Base-by-base conservation (phyloP, 139 green algal genomes). In the Trebouxia sp. region DNA sequence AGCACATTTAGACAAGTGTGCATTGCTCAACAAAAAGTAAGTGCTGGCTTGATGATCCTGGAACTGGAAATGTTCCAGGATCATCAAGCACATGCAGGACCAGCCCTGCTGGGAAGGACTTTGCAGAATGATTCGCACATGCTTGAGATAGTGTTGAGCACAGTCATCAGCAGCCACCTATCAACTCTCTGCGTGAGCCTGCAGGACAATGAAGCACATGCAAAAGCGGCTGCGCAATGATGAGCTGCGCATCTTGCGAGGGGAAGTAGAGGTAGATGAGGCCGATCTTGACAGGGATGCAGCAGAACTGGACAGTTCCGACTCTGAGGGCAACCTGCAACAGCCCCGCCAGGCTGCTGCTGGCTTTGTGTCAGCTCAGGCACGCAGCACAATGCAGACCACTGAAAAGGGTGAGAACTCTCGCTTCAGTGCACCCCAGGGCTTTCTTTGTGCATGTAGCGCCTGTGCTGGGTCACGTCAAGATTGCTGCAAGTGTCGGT, bases 151-250 rank as follows among this genome's bases (percentile, higher is more conserved):
- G n/a, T n/a, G n/a, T n/a, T n/a, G n/a, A n/a, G n/a, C n/a, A n/a
- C n/a, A n/a, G n/a, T n/a, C n/a, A n/a, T n/a, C n/a, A n/a, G n/a
- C n/a, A n/a, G n/a, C n/a, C n/a, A n/a, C n/a, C n/a, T n/a, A n/a
- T 0, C 26, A 72, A 45, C 12, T 42, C 32, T 26, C 42, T 17
- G 12, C 15, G 1, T 24, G 12, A 45, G 62, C 35, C 0, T 39
- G 69, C 82, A 80, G 78, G 53, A 43, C 69, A n/a, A 83, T 95
- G 62, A 90, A 90, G 65, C 92, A 92, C 82, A 94, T 97, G 92
- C 93, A 96, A 85, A 88, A 88, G 79, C 78, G 86, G 41, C 83
- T 97, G 15, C 82, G 83, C 26, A 87, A 94, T 17, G 93, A 97
- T 80, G 91, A 95, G 81, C 81, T 94, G 81, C 83, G 89, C 45